Conservation (phyloP, 202 grass and related monocot genomes). For the Saccharum hybrid region DNA sequence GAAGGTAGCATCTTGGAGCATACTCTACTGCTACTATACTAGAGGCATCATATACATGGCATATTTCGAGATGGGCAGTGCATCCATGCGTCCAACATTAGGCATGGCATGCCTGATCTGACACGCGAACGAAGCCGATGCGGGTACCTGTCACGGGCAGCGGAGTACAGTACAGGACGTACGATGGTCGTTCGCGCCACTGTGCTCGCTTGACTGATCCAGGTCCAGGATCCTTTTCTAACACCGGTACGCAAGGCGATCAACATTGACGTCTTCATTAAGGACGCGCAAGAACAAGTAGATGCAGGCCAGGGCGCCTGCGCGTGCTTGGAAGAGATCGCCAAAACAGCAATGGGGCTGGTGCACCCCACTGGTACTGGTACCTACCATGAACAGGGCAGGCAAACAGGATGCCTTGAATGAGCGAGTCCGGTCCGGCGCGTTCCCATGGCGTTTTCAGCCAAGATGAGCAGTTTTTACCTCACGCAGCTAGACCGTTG, state of each 20-base stretch:
- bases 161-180: too few relatives aligned
- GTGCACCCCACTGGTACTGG: background rate
- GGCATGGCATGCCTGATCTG: too few relatives aligned
- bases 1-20: too few relatives aligned
- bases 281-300: conserved; percentile 10
- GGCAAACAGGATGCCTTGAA: background rate
- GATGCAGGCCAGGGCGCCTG: background rate
- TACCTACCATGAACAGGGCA: background rate
- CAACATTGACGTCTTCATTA: background rate
- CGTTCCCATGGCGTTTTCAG: background rate
- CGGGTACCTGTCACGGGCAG: too few relatives aligned
- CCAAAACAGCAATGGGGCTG: background rate
- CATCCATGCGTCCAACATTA: too few relatives aligned
- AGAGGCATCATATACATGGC: too few relatives aligned
- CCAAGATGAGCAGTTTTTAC: background rate
- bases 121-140: too few relatives aligned
- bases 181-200: too few relatives aligned
- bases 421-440: background rate
- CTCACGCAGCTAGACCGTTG: conserved; percentile 7
- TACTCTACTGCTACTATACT: too few relatives aligned
- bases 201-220: background rate
- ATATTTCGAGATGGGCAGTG: too few relatives aligned
- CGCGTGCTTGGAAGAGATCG: background rate
- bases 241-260: background rate
- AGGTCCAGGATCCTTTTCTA: background rate